These are phyloP conservation scores for Jacaranda mimosifolia DNA, from an alignment of 257 asterid genomes.

Conservation along the genomic window DNA sequence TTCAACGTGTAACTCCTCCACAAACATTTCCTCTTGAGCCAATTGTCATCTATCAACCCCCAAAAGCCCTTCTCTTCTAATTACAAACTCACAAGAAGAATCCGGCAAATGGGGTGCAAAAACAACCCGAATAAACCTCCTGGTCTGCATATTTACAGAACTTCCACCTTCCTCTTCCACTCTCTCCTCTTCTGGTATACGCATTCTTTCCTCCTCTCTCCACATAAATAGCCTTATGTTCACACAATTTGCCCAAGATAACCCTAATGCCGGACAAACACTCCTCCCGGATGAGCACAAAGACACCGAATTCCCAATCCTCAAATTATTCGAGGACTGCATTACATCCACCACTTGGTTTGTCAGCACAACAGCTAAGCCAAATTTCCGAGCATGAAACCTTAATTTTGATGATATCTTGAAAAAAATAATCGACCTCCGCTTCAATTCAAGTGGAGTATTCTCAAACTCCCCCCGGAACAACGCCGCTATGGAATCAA, in stretches of 20 bases:
- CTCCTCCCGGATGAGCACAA: slow-evolving; percentile 77
- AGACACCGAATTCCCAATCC: slow-evolving; percentile 66
- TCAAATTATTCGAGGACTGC: slow-evolving; percentile 51
- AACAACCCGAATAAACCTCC: slow-evolving; percentile 75
- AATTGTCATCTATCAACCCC: slow-evolving; percentile 52
- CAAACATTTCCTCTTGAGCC: background rate
- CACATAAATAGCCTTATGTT: slow-evolving; percentile 82
- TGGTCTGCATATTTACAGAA: slow-evolving; percentile 38
- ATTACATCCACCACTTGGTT: slow-evolving; percentile 89
- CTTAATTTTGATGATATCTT: slow-evolving; percentile 75
- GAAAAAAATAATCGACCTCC: slow-evolving; percentile 70
- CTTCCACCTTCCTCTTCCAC: slow-evolving; percentile 44
- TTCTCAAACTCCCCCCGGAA: slow-evolving; percentile 85
- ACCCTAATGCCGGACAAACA: slow-evolving; percentile 80
- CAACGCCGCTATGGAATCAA: slow-evolving; percentile 88
- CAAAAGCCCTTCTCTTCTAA: slow-evolving; percentile 71
- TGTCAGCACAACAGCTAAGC: slow-evolving; percentile 80
- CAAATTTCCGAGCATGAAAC: slow-evolving; percentile 63
- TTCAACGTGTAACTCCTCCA: background rate
- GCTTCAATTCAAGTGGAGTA: slow-evolving; percentile 67
- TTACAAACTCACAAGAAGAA: slow-evolving; percentile 68
- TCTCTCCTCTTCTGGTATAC: slow-evolving; percentile 51
- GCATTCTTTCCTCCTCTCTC: slow-evolving; percentile 62
- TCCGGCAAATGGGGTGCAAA: slow-evolving; percentile 92
- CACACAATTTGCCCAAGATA: slow-evolving; percentile 96